Base-by-base conservation (phyloP, 2,329 filamentous ascomycete genomes). In the Aspergillus sp. region DNA sequence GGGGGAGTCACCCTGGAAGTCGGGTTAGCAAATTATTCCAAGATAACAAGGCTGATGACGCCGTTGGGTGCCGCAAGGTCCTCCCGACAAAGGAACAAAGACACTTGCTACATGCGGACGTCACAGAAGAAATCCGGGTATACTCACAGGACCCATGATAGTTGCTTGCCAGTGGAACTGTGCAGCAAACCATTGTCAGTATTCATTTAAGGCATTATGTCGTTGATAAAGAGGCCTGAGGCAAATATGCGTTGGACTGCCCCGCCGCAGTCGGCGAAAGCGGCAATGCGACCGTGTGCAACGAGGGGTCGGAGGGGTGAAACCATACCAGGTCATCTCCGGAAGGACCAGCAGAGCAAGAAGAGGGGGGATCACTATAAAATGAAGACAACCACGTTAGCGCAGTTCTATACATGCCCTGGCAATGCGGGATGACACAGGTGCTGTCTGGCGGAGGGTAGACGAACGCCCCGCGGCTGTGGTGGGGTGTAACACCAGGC, bases 101-200 rank as follows among this genome's bases (percentile, higher is more conserved):
- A n/a, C 7, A 41, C 23, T 54, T 47, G 23, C 51, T 27, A 13
- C 54, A 27, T 39, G 50, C 44, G 44, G 38, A 32, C 42, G 23
- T 51, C 38, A 61, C 42, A 15, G n/a, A 15, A 32, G 56, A 17
- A 27, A n/a, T 25, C 19, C 42, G 10, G 17, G 5, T 8, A 63
- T 61, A 70, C 91, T 88, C 88, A 96, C 92, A 78, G 95, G 95
- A 81, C 95, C 95, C 95, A 99, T 99, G 79, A 99, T 99, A 56
- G 95, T 99, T 74, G 95, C 95, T 89, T 99, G 95, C 95, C 95
- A 99, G 88, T 98, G 95, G 78, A 99, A 99, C 94, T 99, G 72
- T 59, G 51, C 2, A 53, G 32, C 27, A 57, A 70, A 69, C 23
- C 73, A 74, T 67, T 74, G 75, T 72, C 59, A 70, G 68, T 66